Evolutionary conservation across 805 yeast species (phyloP), one percentile per base, ranked within the genome.

Genomic region (Schwanniomyces vanrijiae): DNA sequence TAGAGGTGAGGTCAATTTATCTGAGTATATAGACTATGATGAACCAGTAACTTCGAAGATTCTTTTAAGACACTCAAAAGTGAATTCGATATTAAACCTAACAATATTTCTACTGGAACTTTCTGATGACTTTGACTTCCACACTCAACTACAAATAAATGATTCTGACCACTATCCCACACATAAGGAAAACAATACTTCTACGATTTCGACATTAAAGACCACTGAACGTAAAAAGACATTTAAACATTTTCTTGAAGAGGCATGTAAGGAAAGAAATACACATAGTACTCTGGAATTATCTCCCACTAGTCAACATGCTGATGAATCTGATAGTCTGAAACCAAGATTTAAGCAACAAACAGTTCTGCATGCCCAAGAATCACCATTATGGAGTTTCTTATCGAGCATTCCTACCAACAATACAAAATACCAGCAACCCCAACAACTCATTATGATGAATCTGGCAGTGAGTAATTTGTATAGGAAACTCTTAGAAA

Each of bases 1-100:
- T 1, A 60, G 65, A 14, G 69, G 90, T 14, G 80, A 73, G 37
- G 66, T 92, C 28, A 86, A 90, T 58, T 60, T 91, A 37, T 68
- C 92, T 0, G 95, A 90, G 55, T 89, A 84, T 61, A 77, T 85
- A 31, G 73, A 76, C 53, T 81, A 78, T 45, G 71, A 74, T 26
- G 75, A 76, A 44, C 74, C 80, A 3, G 65, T 76, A 3, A 72
- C 84, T 2, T 75, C 85, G 51, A 73, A 88, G 51, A 90, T 86
- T 55, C 67, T 92, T 38, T 70, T 92, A 31, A 84, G 84, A 56
- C 78, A 88, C 22, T 86, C 96, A 1, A 88, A 89, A 54, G 82
- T 92, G 16, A 92, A 92, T 62, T 84, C 95, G 2, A 86, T 89
- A n/a, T 64, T 86, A 34, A 83, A 78, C 49, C 50, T 89, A 37